Base-by-base conservation (phyloP, 2,329 filamentous ascomycete genomes). In the Venturia nashicola region DNA sequence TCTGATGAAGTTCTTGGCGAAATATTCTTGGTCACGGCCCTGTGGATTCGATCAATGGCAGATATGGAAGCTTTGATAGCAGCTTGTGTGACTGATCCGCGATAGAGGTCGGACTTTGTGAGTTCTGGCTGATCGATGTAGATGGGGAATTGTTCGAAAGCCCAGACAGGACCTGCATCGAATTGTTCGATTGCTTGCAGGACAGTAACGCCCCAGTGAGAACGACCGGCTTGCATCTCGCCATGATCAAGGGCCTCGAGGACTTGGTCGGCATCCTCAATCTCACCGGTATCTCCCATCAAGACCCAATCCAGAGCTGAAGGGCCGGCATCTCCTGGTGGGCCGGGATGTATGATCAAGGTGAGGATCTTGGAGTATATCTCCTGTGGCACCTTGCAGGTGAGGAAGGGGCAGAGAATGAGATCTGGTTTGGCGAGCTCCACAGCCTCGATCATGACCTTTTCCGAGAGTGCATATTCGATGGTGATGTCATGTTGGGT, bases 141-240 rank as follows among this genome's bases (percentile, higher is more conserved):
- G 64, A 78, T 68, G 6, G 70, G 67, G 65, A 78, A 78, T 65
- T 78, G 76, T 44, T 78, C 75, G 64, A 74, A 78, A 0, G 76
- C 76, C 76, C 76, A 78, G 8, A 78, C 74, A 0, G 75, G 76
- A 7, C 76, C 76, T n/a, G 74, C 75, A 61, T 78, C 76, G 63
- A 77, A 74, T 55, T 76, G 70, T 61, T 74, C 75, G 20, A 74
- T 74, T 11, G 76, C 76, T 66, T 78, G 62, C 5, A 64, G 55
- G 43, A 77, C 72, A 3, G 76, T 77, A 11, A 78, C 71, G 5
- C 73, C 76, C 76, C 76, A 78, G 65, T 77, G 71, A 1, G 73
- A 70, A 27, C 76, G 73, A 12, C 76, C 76, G 9, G 65, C 66
- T 11, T 67, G 61, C 57, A 68, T 69, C 67, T 67, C 34, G 12